A percentile compares a stretch with the other conserved stretches of the same genome.
These are phyloP conservation scores for Miscanthus lutarioriparius DNA, from an alignment of 176 grass and related monocot species.

Conservation along the genomic window DNA sequence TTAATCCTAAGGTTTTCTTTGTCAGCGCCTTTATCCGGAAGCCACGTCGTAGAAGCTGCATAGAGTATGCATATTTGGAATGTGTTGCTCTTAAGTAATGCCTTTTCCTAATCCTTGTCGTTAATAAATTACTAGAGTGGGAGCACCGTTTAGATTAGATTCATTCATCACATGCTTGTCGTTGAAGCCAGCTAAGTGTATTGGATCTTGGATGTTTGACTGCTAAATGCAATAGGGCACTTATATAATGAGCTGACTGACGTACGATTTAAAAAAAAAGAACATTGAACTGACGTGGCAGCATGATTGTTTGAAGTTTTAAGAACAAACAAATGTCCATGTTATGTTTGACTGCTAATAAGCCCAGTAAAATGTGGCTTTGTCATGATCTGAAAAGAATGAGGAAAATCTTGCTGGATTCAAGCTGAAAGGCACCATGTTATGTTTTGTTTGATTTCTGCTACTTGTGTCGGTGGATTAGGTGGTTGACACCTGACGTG, in stretches of 20 bases:
- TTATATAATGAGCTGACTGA: constrained; percentile 15
- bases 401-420: constrained; percentile 4
- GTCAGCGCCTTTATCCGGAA: background rate
- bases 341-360: background rate
- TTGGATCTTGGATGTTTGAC: constrained; percentile 34
- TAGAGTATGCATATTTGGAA: background rate
- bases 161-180: constrained; percentile 32
- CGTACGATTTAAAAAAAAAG: background rate
- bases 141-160: background rate
- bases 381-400: constrained; percentile 9
- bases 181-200: constrained; percentile 6
- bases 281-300: background rate
- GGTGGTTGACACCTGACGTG: constrained; percentile 38
- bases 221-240: background rate
- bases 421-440: constrained; percentile 23
- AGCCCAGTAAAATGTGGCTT: constrained; percentile 3
- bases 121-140: constrained; percentile 32
- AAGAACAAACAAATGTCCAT: background rate
- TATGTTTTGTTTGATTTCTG: background rate
- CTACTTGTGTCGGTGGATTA: constrained; percentile 51
- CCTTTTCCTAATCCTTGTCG: constrained; percentile 14
- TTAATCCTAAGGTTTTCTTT: constrained; percentile 37
- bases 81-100: background rate
- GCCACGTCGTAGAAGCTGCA: background rate
- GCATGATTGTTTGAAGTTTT: background rate